Base-by-base conservation (phyloP, 2,329 filamentous ascomycete genomes). In the Cryphonectria parasitica region DNA sequence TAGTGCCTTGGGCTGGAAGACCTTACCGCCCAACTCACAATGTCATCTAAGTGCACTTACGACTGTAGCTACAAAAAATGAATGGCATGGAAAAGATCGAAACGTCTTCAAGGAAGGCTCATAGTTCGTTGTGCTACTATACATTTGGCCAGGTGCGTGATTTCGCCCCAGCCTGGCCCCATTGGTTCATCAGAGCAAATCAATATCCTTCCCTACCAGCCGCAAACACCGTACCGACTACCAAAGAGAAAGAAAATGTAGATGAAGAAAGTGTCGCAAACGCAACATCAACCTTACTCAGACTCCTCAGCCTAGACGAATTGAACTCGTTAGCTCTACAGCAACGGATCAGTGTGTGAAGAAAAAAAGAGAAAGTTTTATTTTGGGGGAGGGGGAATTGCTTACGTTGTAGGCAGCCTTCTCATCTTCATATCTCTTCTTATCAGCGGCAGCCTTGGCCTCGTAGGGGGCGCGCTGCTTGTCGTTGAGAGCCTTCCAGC, bases 381-480 rank as follows among this genome's bases (percentile, higher is more conserved):
- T 34, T 7, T 22, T n/a, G 31, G 31, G 41, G 66, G 56, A 28
- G 15, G 43, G 60, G 17, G 63, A 19, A 4, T 84, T 22, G 19
- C 91, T 86, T 87, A 97, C 94, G 79, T 94, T 91, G 88, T 97
- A 99, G 75, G 89, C 92, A 76, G 92, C 91, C 89, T 99, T 99
- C 89, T 98, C 94, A 77, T 97, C 93, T 83, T 98, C 95, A 82
- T 98, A 99, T 74, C 96, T 92, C 91, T 98, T 97, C 93, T 98
- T 99, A 86, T 99, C 96, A 75, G 91, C 87, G 67, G 92, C 93
- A 80, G 96, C 96, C 91, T 98, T 98, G 81, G 93, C 92, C 85
- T 98, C 95, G 79, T 98, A 99, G 15, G 96, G 96, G 74, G 88
- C 85, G 78, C 95, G 94, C 83, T 98, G 93, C 88, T 96, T 94